These are phyloP conservation scores for Microsporum canis DNA, from an alignment of 2,329 filamentous ascomycete genomes.

Conservation along the genomic window DNA sequence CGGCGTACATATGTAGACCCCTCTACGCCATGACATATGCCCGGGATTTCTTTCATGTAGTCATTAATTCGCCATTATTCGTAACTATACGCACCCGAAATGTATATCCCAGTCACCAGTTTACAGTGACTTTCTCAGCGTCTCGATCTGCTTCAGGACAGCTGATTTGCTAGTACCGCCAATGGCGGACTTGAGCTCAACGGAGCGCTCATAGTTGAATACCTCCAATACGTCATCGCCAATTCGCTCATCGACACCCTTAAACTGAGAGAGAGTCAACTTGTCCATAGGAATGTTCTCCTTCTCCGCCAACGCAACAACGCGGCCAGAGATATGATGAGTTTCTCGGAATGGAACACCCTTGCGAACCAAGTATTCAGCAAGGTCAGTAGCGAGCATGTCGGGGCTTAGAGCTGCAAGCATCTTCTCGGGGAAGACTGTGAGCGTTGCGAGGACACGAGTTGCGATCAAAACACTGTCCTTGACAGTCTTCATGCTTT, in stretches of 20 bases:
- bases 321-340: slow-evolving; percentile 63
- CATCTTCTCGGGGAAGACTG: slow-evolving; percentile 63
- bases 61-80: not conserved
- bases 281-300: slow-evolving; percentile 57
- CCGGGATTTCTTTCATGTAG: not conserved
- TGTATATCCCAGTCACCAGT: not conserved
- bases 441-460: slow-evolving; percentile 64
- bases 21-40: no score
- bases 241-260: slow-evolving; percentile 58
- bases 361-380: slow-evolving; percentile 36
- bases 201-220: slow-evolving; percentile 72
- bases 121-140: slow-evolving; percentile 29
- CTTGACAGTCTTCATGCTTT: slow-evolving; percentile 66
- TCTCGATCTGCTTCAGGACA: slow-evolving; percentile 58
- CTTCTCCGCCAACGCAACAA: slow-evolving; percentile 61
- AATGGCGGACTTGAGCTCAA: slow-evolving; percentile 65
- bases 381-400: slow-evolving; percentile 59
- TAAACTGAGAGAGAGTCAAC: slow-evolving; percentile 54
- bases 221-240: slow-evolving; percentile 57
- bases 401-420: slow-evolving; percentile 63
- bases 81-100: not conserved
- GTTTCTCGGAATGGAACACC: slow-evolving; percentile 63
- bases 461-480: slow-evolving; percentile 76
- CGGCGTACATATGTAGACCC: no score
- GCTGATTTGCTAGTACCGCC: slow-evolving; percentile 66